Conservation (phyloP, 768 basidiomycete genomes). For the Leccinum uliginosum region DNA sequence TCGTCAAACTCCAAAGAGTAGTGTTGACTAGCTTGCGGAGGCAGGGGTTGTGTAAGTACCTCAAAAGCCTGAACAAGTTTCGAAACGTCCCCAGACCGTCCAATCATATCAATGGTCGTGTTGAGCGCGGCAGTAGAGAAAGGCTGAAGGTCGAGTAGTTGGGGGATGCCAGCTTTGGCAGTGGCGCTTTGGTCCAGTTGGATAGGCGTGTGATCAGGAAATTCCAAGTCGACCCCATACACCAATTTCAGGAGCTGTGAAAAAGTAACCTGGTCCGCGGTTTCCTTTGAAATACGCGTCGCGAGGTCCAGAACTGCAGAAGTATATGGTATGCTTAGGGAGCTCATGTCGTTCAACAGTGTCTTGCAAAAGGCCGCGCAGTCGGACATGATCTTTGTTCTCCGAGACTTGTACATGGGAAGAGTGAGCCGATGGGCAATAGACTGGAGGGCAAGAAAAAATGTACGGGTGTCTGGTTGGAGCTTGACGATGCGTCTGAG, state of each 20-base stretch:
- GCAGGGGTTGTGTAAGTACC: slow-evolving; percentile 69
- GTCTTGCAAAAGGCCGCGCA: slow-evolving; percentile 45
- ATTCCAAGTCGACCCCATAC: slow-evolving; percentile 74
- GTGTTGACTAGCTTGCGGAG: slow-evolving; percentile 41
- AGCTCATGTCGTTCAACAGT: slow-evolving; percentile 57
- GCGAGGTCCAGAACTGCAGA: slow-evolving; percentile 62
- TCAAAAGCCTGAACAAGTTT: slow-evolving; percentile 75
- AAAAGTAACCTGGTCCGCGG: slow-evolving; percentile 52
- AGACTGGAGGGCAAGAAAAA: slow-evolving; percentile 62
- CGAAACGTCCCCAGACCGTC: slow-evolving; percentile 53
- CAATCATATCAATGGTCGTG: slow-evolving; percentile 68
- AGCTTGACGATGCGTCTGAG: slow-evolving; percentile 40
- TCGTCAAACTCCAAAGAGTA: slow-evolving; percentile 59
- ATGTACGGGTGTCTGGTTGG: slow-evolving; percentile 51
- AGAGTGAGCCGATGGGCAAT: slow-evolving; percentile 64
- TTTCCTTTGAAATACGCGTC: slow-evolving; percentile 63
- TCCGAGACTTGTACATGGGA: slow-evolving; percentile 42
- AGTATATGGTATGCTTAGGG: slow-evolving; percentile 44
- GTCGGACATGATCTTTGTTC: slow-evolving; percentile 35
- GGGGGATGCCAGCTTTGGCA: slow-evolving; percentile 11
- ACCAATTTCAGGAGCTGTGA: slow-evolving; percentile 57
- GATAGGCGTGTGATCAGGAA: slow-evolving; percentile 61
- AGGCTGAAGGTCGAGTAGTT: slow-evolving; percentile 32
- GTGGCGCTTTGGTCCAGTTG: slow-evolving; percentile 11
- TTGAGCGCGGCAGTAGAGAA: slow-evolving; percentile 68